phyloP scores from a whole-genome alignment of 2,329 filamentous ascomycete species.

The Trichoderma asperellum region DNA sequence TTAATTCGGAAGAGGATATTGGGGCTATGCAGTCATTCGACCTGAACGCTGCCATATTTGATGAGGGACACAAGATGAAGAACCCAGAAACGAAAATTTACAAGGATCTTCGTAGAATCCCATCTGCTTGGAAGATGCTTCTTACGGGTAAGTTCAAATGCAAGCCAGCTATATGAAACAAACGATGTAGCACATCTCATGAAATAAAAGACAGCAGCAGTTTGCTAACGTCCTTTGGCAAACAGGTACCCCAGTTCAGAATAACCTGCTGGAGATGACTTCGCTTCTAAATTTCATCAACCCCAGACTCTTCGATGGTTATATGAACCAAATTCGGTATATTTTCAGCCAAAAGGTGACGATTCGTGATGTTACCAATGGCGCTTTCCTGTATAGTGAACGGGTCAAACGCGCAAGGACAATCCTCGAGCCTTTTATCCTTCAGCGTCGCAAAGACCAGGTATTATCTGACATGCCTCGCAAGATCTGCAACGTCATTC shows the following conservation, averaged over 20 bases:
- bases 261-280: constrained; percentile 91
- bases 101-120: constrained; percentile 75
- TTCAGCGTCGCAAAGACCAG: constrained; percentile 91
- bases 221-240: constrained; percentile 31
- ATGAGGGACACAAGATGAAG: constrained; percentile 93
- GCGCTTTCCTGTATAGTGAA: constrained; percentile 82
- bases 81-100: constrained; percentile 85
- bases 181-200: background rate
- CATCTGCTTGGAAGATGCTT: constrained; percentile 80
- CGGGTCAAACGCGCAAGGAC: constrained; percentile 84
- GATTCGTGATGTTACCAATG: constrained; percentile 76
- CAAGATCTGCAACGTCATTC: constrained; percentile 77
- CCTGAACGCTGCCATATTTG: constrained; percentile 71
- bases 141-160: constrained; percentile 51
- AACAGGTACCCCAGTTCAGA: constrained; percentile 85
- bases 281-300: constrained; percentile 94
- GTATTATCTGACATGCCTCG: constrained; percentile 81
- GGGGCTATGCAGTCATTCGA: constrained; percentile 53
- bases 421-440: constrained; percentile 93
- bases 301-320: constrained; percentile 76
- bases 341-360: constrained; percentile 94
- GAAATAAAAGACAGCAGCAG: background rate
- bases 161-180: too few relatives aligned
- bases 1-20: constrained; percentile 56
- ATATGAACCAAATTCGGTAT: constrained; percentile 76